A percentile compares a stretch with the other conserved stretches of the same genome.
Conservation (phyloP, 2,329 filamentous ascomycete genomes). For the Ophiocordyceps robertsii region DNA sequence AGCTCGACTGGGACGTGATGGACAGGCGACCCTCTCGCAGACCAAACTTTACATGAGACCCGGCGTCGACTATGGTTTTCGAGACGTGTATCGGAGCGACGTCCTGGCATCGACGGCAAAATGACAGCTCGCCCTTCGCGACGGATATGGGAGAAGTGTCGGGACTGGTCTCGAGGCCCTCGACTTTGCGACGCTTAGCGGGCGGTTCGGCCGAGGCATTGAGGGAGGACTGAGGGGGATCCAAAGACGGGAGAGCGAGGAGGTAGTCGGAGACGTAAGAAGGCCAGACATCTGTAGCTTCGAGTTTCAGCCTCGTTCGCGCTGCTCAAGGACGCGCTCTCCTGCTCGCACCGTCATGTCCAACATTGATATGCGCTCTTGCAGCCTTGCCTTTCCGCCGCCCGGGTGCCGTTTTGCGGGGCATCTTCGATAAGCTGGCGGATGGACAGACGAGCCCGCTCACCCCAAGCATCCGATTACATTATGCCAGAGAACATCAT, state of each 20-base stretch:
- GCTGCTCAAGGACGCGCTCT: too few species aligned
- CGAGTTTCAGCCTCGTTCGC: neutral
- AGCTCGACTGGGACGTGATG: constrained; percentile 6
- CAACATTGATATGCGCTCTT: neutral
- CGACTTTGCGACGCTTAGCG: constrained; percentile 18
- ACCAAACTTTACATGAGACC: constrained; percentile 8
- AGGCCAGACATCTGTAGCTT: constrained; percentile 11
- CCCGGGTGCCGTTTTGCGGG: neutral
- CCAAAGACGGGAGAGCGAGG: constrained; percentile 7
- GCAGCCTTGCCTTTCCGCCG: neutral
- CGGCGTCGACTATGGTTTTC: constrained; percentile 8
- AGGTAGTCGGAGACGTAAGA: constrained; percentile 10
- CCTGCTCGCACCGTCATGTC: neutral
- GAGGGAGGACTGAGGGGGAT: constrained; percentile 1
- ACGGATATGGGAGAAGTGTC: constrained; percentile 11
- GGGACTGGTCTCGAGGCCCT: neutral
- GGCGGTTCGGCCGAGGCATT: constrained; percentile 8
- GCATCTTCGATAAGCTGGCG: neutral
- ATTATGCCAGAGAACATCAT: too few species aligned
- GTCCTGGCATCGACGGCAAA: constrained; percentile 13
- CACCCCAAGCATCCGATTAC: too few species aligned
- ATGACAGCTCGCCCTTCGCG: constrained; percentile 9
- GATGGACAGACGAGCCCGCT: too few species aligned
- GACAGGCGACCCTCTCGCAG: constrained; percentile 5
- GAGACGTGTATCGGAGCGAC: constrained; percentile 1